These are phyloP conservation scores for Solanum neorickii DNA, from an alignment of 257 asterid species.

Conservation along the genomic window DNA sequence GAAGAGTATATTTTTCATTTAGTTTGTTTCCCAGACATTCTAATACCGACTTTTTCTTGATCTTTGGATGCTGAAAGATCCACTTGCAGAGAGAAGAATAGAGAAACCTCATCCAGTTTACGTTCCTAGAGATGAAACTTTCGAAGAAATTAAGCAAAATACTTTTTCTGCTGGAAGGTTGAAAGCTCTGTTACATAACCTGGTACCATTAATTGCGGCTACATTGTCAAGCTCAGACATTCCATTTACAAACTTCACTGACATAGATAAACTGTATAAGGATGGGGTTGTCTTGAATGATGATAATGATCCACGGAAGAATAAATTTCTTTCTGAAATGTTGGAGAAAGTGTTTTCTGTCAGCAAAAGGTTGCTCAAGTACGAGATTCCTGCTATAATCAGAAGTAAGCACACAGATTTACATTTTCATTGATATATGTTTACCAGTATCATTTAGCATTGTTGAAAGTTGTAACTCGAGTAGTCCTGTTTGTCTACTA, in stretches of 20 bases:
- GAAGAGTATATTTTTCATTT: neutral
- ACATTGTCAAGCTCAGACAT: conserved; percentile 58
- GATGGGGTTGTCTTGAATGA: conserved; percentile 42
- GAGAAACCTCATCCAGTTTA: conserved; percentile 85
- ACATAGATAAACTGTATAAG: conserved; percentile 63
- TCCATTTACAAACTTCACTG: conserved; percentile 68
- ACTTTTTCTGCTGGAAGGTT: conserved; percentile 73
- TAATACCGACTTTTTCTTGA: neutral
- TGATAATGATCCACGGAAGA: conserved; percentile 15
- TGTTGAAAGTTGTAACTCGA: neutral
- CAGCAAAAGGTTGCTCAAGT: conserved; percentile 65
- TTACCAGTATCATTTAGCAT: neutral
- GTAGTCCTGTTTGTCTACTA: neutral
- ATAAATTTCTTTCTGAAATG: conserved; percentile 12
- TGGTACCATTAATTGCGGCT: conserved; percentile 63
- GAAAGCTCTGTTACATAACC: conserved; percentile 74
- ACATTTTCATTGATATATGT: neutral
- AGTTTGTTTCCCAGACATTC: neutral
- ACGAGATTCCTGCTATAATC: conserved; percentile 69
- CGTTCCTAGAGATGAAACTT: conserved; percentile 85
- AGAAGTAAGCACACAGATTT: conserved; percentile 27
- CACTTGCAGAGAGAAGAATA: conserved; percentile 43
- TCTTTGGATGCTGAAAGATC: conserved; percentile 31
- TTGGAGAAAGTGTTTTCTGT: conserved; percentile 35
- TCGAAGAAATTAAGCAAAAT: conserved; percentile 76